These are phyloP conservation scores for Tulasnella calospora DNA, from an alignment of 768 basidiomycete species.

Conservation along the genomic window DNA sequence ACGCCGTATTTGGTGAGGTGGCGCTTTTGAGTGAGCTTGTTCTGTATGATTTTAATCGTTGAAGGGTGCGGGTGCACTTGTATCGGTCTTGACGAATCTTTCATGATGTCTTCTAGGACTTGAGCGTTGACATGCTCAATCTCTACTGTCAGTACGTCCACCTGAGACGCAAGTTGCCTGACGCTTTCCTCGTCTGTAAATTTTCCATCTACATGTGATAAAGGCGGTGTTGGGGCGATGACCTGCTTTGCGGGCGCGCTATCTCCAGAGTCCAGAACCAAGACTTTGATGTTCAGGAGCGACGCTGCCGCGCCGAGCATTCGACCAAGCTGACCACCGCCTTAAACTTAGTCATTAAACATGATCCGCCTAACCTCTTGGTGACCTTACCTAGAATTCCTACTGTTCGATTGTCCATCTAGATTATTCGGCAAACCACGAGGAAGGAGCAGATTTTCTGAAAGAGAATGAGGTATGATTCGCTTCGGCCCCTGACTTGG, in stretches of 20 bases:
- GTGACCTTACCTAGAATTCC: slow-evolving; percentile 22
- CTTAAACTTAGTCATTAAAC: slow-evolving; percentile 40
- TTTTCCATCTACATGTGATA: slow-evolving; percentile 77
- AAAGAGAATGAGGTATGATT: background rate
- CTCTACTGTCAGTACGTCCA: slow-evolving; percentile 88
- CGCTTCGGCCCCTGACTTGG: background rate
- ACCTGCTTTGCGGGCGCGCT: slow-evolving; percentile 86
- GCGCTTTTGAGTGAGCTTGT: slow-evolving; percentile 62
- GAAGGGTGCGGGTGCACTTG: slow-evolving; percentile 69
- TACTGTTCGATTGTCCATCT: slow-evolving; percentile 20
- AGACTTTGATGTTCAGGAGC: slow-evolving; percentile 72
- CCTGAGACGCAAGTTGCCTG: slow-evolving; percentile 66
- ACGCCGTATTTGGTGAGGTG: slow-evolving; percentile 50
- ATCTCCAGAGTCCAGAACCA: slow-evolving; percentile 81
- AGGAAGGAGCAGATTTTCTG: background rate
- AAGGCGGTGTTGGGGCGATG: slow-evolving; percentile 47
- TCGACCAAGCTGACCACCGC: slow-evolving; percentile 94
- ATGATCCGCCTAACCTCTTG: background rate
- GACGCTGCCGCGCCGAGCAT: slow-evolving; percentile 93
- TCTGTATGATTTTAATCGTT: slow-evolving; percentile 82
- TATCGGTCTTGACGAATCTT: slow-evolving; percentile 33
- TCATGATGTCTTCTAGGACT: slow-evolving; percentile 60
- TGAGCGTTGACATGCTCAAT: slow-evolving; percentile 90
- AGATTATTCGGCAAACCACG: background rate
- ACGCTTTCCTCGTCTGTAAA: slow-evolving; percentile 80